phyloP scores from a whole-genome alignment of 2,329 filamentous ascomycete species.

The Aspergillus japonicus region DNA sequence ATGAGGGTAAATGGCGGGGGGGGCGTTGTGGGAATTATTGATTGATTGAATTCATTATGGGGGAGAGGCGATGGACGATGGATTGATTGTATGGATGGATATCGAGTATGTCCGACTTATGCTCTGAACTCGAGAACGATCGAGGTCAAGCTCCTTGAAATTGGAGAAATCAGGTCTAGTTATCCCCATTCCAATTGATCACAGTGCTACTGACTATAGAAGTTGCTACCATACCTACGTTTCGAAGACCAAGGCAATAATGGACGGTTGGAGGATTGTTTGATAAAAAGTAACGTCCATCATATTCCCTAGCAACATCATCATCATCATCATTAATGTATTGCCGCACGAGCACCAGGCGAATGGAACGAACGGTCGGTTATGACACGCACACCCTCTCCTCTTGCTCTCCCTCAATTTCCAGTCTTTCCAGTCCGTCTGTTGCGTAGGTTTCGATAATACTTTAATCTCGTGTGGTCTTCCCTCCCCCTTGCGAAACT shows the following conservation, averaged over 20 bases:
- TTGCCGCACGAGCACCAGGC: conserved; percentile 12
- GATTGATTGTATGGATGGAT: too few species aligned
- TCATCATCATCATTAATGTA: background rate
- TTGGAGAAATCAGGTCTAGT: background rate
- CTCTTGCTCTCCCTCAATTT: background rate
- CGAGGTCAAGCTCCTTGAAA: background rate
- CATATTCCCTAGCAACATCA: background rate
- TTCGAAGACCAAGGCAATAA: background rate
- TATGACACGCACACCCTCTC: conserved; percentile 7
- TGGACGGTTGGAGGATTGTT: background rate
- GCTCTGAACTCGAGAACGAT: background rate
- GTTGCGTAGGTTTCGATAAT: background rate
- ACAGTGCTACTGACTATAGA: too few species aligned
- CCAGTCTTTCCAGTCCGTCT: background rate
- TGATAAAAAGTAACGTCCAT: background rate
- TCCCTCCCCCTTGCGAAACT: background rate
- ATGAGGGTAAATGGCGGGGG: background rate
- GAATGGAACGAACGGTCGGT: conserved; percentile 10
- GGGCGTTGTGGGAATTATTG: background rate
- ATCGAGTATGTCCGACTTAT: background rate
- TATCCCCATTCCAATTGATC: too few species aligned
- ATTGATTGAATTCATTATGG: background rate
- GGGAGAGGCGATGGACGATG: background rate
- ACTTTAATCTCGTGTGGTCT: background rate
- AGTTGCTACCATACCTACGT: too few species aligned